These are phyloP conservation scores for Diplodia mutila DNA, from an alignment of 2,329 filamentous ascomycete species.

Conservation along the genomic window DNA sequence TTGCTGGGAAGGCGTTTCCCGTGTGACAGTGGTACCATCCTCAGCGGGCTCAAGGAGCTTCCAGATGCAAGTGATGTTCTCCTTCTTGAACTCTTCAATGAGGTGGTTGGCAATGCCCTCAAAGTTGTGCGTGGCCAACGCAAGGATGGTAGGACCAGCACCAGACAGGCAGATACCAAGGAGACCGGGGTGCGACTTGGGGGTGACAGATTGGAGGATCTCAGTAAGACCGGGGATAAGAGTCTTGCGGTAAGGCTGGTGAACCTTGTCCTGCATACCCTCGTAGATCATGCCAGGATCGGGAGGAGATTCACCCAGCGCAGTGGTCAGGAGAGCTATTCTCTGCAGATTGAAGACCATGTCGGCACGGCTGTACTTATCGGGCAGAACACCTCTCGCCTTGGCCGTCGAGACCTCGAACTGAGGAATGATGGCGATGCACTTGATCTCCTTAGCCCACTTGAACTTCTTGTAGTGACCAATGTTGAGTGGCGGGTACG, in stretches of 20 bases:
- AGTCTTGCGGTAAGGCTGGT: conserved; percentile 91
- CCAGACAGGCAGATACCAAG: conserved; percentile 94
- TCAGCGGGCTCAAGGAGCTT: conserved; percentile 86
- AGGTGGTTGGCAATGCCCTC: conserved; percentile 81
- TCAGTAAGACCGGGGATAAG: conserved; percentile 91
- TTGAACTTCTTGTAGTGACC: conserved; percentile 95
- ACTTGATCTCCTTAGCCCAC: conserved; percentile 95
- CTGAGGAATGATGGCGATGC: conserved; percentile 91
- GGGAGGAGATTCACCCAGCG: conserved; percentile 85
- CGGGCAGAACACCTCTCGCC: conserved; percentile 82
- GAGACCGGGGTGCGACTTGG: conserved; percentile 81
- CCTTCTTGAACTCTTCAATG: conserved; percentile 70
- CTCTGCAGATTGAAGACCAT: conserved; percentile 96
- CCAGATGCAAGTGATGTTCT: conserved; percentile 82
- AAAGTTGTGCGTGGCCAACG: conserved; percentile 88
- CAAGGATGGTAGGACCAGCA: conserved; percentile 92
- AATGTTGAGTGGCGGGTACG: conserved; percentile 87
- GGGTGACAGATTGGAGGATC: conserved; percentile 89
- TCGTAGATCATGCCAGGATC: conserved; percentile 94
- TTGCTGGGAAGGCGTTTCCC: conserved; percentile 31
- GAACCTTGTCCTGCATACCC: conserved; percentile 98
- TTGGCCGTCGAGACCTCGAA: conserved; percentile 96
- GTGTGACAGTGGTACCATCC: conserved; percentile 57
- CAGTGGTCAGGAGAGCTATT: conserved; percentile 86
- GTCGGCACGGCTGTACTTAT: conserved; percentile 76